These are phyloP conservation scores for Xylaria castorea DNA, from an alignment of 495 filamentous ascomycete species.

Conservation along the genomic window DNA sequence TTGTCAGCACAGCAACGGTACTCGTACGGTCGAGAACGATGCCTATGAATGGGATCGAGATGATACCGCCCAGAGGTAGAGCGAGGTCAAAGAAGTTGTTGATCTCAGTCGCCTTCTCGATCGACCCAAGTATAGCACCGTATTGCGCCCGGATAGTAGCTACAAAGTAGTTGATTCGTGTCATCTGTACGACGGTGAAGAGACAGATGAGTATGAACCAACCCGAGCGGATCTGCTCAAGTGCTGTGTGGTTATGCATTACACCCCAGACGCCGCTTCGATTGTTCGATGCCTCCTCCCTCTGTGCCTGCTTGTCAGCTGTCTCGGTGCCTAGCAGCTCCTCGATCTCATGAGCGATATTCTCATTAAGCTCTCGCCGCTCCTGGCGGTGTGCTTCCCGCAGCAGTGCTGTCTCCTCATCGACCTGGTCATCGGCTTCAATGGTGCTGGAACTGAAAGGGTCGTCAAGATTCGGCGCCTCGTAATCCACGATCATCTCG, in stretches of 20 bases:
- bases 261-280: slow-evolving; percentile 85
- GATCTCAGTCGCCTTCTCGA: slow-evolving; percentile 65
- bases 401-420: slow-evolving; percentile 65
- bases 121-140: slow-evolving; percentile 70
- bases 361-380: slow-evolving; percentile 68
- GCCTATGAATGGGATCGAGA: slow-evolving; percentile 89
- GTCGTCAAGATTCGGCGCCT: slow-evolving; percentile 42
- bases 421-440: slow-evolving; percentile 64
- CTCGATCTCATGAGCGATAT: slow-evolving; percentile 74
- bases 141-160: slow-evolving; percentile 90
- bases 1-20: slow-evolving; percentile 74
- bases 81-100: slow-evolving; percentile 90
- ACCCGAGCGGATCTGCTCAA: slow-evolving; percentile 75
- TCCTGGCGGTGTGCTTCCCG: slow-evolving; percentile 54
- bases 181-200: slow-evolving; percentile 93
- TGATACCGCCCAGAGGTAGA: slow-evolving; percentile 83
- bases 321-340: slow-evolving; percentile 70
- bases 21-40: slow-evolving; percentile 76
- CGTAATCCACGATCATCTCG: slow-evolving; percentile 77
- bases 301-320: slow-evolving; percentile 58
- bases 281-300: slow-evolving; percentile 65
- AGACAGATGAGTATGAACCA: slow-evolving; percentile 90
- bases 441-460: slow-evolving; percentile 34
- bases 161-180: slow-evolving; percentile 96
- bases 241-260: slow-evolving; percentile 76